Evolutionary conservation across 2,329 filamentous ascomycete genomes (phyloP).

Genomic region (Penicillium sp.): DNA sequence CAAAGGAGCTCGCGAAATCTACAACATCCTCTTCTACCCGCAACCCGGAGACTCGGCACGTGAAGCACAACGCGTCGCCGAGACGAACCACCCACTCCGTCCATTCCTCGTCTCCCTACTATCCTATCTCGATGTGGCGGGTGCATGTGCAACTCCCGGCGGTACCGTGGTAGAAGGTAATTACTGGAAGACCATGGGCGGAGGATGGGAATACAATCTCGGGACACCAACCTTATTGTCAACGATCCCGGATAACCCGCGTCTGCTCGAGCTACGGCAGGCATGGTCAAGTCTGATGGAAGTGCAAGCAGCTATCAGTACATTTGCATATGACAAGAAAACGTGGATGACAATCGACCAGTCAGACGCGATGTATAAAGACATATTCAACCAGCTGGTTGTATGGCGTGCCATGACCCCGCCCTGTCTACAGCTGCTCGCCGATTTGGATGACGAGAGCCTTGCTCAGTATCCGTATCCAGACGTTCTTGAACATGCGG

Average conservation of each 20-base stretch:
- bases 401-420: conserved; percentile 27
- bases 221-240: conserved; percentile 26
- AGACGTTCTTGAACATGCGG: conserved; percentile 29
- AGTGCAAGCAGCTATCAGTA: conserved; percentile 27
- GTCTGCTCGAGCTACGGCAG: conserved; percentile 23
- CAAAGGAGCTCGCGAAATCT: conserved; percentile 34
- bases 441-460: conserved; percentile 24
- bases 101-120: conserved; percentile 34
- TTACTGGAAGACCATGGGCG: conserved; percentile 34
- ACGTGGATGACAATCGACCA: conserved; percentile 22
- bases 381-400: conserved; percentile 22
- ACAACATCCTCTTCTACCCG: conserved; percentile 27
- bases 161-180: conserved; percentile 32
- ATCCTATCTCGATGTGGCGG: conserved; percentile 35
- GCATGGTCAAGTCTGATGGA: conserved; percentile 31
- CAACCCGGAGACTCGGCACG: conserved; percentile 17
- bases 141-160: conserved; percentile 32
- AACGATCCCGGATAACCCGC: conserved; percentile 16
- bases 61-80: conserved; percentile 24
- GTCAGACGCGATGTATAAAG: conserved; percentile 26
- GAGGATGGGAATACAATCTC: conserved; percentile 34
- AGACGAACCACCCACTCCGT: conserved; percentile 29
- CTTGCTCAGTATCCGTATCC: conserved; percentile 23
- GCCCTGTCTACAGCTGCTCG: conserved; percentile 21
- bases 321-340: conserved; percentile 29